Base-by-base conservation (phyloP, 148 eudicot species). In the Rhododendron kiyosumense region DNA sequence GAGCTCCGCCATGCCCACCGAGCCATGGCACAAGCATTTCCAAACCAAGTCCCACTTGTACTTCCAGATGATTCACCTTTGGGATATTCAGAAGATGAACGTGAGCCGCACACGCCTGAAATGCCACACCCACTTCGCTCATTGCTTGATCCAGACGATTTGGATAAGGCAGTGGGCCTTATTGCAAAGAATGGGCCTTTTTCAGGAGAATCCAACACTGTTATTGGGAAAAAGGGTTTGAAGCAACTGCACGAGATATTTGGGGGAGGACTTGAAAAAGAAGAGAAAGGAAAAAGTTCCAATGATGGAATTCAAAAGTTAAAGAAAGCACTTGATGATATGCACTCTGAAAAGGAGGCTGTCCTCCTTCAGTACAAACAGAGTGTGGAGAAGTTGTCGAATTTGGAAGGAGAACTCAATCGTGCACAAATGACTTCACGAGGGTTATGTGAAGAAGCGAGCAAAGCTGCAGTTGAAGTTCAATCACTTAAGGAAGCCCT, bases 1-100 rank as follows among this genome's bases (percentile, higher is more conserved):
- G 99, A 97, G 90, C 98, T 97, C 65, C 94, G 97, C 48, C 94
- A 94, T 34, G 99, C 97, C 34, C 99, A 96, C 61, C 91, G 91
- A 88, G 94, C 98, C 28, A 93, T 96, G 92, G 92, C 94, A 48
- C 90, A 88, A 85, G 99, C 97, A 80, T 96, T 96, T 90, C 97
- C 99, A 49, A 89, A 95, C 82, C 93, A 95, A 88, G 92, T 90
- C 26, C 95, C 94, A 3, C 92, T 90, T 86, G 83, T 83, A 81
- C 85, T 91, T 30, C 71, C 89, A 14, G 99, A 96, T 84, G 99
- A 95, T 76, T 91, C 95, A 51, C 86, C 94, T 82, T 90, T 92
- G 15, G 85, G 90, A 73, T 91, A 92, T 74, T 69, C 83, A n/a
- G 38, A 41, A 36, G 76, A 82, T 28, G 88, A 80, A n/a, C 30